Base-by-base conservation (phyloP, 2,329 filamentous ascomycete species). In the Verticillium zaregamsianum region DNA sequence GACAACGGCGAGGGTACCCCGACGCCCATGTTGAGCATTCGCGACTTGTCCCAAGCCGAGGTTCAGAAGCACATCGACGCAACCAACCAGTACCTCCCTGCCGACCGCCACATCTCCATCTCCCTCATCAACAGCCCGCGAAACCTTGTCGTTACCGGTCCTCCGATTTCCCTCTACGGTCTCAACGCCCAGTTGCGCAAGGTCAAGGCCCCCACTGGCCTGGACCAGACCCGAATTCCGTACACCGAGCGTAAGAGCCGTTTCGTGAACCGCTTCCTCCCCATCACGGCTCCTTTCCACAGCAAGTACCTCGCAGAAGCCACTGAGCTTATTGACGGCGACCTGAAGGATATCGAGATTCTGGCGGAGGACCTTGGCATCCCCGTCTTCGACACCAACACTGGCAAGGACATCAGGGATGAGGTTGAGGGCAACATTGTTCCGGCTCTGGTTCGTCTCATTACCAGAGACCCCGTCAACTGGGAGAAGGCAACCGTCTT, bases 271-370 rank as follows among this genome's bases (percentile, higher is more conserved):
- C 90, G 95, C 64, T 99, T 99, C 82, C 80, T 99, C 64, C 96
- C 95, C 56, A 99, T 99, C 75, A 97, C 94, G 1, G 93, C 95
- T 11, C 96, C 95, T 5, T 99, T 99, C 84, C 95, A 99, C 83
- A 99, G 95, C 84, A 90, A 92, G 64, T 97, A 98, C 73, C 87
- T 99, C 17, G 82, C 84, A 28, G 88, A 93, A 67, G 94, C 95
- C 2, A 92, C 91, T 31, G 85, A 88, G 63, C 83, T 93, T 69
- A 92, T 99, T 65, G 86, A 93, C 61, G 88, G 94, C 69, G 96
- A 99, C 73, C 82, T 99, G 64, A 92, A 92, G 75, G 86, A 93
- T 67, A 81, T 98, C 66, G 80, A 84, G 60, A 94, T 98, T 61
- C 84, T 91, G 60, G 85, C 87, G 61, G 85, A 85, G 61, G 84